Evolutionary conservation across 2,329 filamentous ascomycete genomes (phyloP).

Genomic region (Pseudonectria buxi): DNA sequence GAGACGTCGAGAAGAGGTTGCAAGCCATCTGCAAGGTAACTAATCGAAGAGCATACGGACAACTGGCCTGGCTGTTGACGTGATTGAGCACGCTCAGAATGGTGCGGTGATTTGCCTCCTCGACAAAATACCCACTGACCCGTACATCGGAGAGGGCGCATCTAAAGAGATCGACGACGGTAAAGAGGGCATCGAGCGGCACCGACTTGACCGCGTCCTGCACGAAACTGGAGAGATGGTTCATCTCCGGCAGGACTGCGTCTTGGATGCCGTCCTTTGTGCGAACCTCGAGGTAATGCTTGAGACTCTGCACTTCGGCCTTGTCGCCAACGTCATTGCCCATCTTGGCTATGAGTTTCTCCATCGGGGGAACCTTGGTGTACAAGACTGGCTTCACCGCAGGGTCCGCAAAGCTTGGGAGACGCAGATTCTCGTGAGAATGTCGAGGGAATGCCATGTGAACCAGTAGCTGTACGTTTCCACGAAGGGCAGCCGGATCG

Average conservation of each 20-base stretch:
- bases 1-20: slow-evolving; percentile 72
- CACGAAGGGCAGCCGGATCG: slow-evolving; percentile 58
- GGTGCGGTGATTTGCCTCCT: slow-evolving; percentile 61
- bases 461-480: slow-evolving; percentile 66
- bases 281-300: slow-evolving; percentile 63
- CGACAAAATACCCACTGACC: slow-evolving; percentile 74
- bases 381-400: slow-evolving; percentile 64
- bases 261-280: slow-evolving; percentile 53
- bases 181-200: slow-evolving; percentile 63
- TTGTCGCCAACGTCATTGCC: slow-evolving; percentile 50
- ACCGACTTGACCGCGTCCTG: slow-evolving; percentile 47
- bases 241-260: slow-evolving; percentile 64
- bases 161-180: slow-evolving; percentile 78
- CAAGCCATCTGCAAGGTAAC: slow-evolving; percentile 78
- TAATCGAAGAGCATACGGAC: slow-evolving; percentile 75
- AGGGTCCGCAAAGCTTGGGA: slow-evolving; percentile 62
- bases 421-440: slow-evolving; percentile 62
- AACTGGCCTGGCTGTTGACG: slow-evolving; percentile 49
- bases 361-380: slow-evolving; percentile 71
- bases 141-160: slow-evolving; percentile 70
- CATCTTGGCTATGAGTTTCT: slow-evolving; percentile 76
- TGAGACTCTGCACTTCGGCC: slow-evolving; percentile 55
- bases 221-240: slow-evolving; percentile 56
- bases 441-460: slow-evolving; percentile 71
- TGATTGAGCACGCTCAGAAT: slow-evolving; percentile 54